Base-by-base conservation (phyloP, 306 rosid genomes). In the barrel medic (Medicago truncatula) region DNA sequence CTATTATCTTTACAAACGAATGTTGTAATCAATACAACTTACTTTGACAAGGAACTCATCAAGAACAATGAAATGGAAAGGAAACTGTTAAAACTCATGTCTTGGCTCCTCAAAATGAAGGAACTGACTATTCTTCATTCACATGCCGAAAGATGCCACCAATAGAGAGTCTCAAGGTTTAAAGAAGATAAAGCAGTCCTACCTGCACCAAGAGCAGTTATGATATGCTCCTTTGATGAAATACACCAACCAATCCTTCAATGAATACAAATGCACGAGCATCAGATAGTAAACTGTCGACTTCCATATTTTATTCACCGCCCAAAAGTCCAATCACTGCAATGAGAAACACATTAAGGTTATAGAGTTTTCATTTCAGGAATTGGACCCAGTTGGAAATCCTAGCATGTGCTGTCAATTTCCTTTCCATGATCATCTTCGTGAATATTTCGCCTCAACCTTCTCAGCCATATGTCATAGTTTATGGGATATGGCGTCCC, bases 401-500 rank as follows among this genome's bases (percentile, higher is more conserved):
- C 76, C 80, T 90, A 92, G 79, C 96, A 85, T 4, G 88, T 65
- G 21, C 86, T 82, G 64, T 75, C 93, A 49, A 91, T 84, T 78
- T 90, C 99, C 90, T 90, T 95, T 68, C 99, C 97, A 58, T 80
- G 76, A 78, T 93, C 97, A 41, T 89, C 98, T 71, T 87, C 92
- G 3, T 84, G 83, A 56, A 94, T 85, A 76, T 85, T 92, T 85
- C 90, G 87, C 85, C 86, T 90, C 85, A 95, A 71, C 86, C 99
- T 88, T 88, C 93, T 90, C 68, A 95, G 76, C 99, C 99, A 95
- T 64, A 95, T 95, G 39, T 88, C 89, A 65, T 90, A 92, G 88
- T 92, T 92, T 87, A 95, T 88, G 16, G 93, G 97, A 78, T 95
- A 95, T 17, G 99, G 99, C 14, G 99, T 95, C 53, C 99, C 99